Evolutionary conservation across 2,329 filamentous ascomycete genomes (phyloP).

Genomic region (Zasmidium angulare): DNA sequence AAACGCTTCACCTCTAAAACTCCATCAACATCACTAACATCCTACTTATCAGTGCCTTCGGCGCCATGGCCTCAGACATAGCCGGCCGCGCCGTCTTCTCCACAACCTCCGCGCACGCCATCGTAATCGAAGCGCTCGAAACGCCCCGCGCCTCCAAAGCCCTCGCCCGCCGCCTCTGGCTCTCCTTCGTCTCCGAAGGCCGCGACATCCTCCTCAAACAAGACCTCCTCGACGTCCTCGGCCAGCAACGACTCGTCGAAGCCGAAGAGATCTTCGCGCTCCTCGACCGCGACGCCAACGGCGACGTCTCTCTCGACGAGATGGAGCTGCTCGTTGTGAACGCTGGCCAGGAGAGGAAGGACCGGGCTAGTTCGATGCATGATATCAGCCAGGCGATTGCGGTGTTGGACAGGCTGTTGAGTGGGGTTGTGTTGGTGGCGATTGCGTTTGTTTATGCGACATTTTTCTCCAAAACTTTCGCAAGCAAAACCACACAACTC

Average conservation of each 20-base stretch:
- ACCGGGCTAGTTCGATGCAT: conserved; percentile 32
- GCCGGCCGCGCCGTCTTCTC: conserved; percentile 82
- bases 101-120: conserved; percentile 27
- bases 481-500: conserved; percentile 24
- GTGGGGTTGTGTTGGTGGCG: conserved; percentile 26
- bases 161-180: conserved; percentile 35
- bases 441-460: conserved; percentile 36
- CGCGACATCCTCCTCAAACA: conserved; percentile 26
- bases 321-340: conserved; percentile 34
- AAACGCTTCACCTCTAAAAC: neutral
- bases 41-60: conserved; percentile 62
- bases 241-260: conserved; percentile 22
- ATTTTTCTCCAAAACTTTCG: conserved; percentile 33
- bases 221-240: conserved; percentile 33
- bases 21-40: too few relatives aligned
- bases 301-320: conserved; percentile 37
- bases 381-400: conserved; percentile 38
- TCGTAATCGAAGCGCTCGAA: conserved; percentile 26
- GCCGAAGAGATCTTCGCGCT: conserved; percentile 34
- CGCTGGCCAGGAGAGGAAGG: conserved; percentile 32
- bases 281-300: conserved; percentile 36
- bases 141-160: conserved; percentile 30
- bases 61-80: conserved; percentile 81
- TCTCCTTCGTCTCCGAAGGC: conserved; percentile 33
- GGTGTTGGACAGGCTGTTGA: conserved; percentile 35